Base-by-base conservation (phyloP, 2,329 filamentous ascomycete genomes). In the Pseudogymnoascus sp. region DNA sequence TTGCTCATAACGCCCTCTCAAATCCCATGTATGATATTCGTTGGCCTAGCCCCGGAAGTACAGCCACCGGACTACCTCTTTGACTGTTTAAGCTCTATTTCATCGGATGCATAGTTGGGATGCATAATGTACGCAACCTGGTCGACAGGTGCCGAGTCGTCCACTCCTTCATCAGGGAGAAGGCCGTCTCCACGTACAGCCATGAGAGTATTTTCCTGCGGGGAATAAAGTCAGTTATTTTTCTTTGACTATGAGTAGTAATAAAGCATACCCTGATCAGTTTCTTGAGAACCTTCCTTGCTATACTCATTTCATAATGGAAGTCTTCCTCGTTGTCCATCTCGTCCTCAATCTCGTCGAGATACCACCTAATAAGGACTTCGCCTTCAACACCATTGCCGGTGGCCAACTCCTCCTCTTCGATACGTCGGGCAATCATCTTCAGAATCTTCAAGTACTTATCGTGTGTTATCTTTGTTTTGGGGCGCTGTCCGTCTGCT, bases 371-470 rank as follows among this genome's bases (percentile, higher is more conserved):
- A 33, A 96, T 77, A 33, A 99, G 80, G 50, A 88, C 88, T 62
- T 96, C 88, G 68, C 91, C 88, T 65, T 92, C 88, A 10, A 97
- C 88, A 63, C 95, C 95, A 68, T 96, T 91, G 42, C 90, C 91
- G 0, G 80, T 84, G 10, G 79, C 81, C 37, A 81, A 75, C 76
- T 97, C 92, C 70, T 96, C 91, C 63, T 93, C 89, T 69, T 88
- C 91, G 70, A 99, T 86, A 23, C 89, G 86, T 68, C 88, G 85
- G 31, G 97, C 90, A 56, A 99, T 81, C 71, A 90, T 77, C 74
- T 96, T 96, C 64, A 96, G 85, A 75, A 97, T 96, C 71, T 85
- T 83, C 74, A 93, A 90, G 76, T 96, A 99, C 76, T 96, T 95
- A 71, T 97, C 93, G 72, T 96, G 96, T 3, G 92, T 96, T 72